Conservation (phyloP, 164 flowering plant genomes). For the Malania oleifera region DNA sequence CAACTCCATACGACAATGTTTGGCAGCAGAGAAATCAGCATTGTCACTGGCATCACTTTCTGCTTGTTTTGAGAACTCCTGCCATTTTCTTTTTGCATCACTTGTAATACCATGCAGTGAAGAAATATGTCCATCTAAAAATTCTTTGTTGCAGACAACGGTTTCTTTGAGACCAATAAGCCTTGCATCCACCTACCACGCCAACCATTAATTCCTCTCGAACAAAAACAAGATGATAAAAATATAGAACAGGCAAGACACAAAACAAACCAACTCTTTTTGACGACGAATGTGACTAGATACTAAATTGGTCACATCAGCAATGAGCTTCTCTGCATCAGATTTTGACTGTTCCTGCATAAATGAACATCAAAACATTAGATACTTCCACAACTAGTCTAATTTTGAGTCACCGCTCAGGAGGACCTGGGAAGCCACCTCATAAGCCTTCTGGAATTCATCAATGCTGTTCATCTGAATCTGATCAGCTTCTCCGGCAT, state of each 20-base stretch:
- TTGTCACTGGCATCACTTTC: slow-evolving; percentile 57
- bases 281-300: slow-evolving; percentile 61
- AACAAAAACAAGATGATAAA: not conserved
- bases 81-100: slow-evolving; percentile 92
- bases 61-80: slow-evolving; percentile 56
- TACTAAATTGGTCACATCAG: slow-evolving; percentile 60
- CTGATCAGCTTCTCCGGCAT: slow-evolving; percentile 41
- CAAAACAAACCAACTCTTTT: slow-evolving; percentile 61
- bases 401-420: not conserved
- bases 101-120: slow-evolving; percentile 48
- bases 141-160: slow-evolving; percentile 40
- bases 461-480: slow-evolving; percentile 49
- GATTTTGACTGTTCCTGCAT: slow-evolving; percentile 75
- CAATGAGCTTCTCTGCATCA: slow-evolving; percentile 76
- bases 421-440: slow-evolving; percentile 27
- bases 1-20: slow-evolving; percentile 89
- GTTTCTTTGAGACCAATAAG: slow-evolving; percentile 54
- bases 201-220: not conserved
- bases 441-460: slow-evolving; percentile 73
- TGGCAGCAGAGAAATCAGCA: slow-evolving; percentile 80
- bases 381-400: not conserved
- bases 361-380: slow-evolving; percentile 1
- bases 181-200: slow-evolving; percentile 64
- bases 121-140: slow-evolving; percentile 68
- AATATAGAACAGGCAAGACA: not conserved